Evolutionary conservation across 257 asterid species (phyloP).

Genomic region (Rubia yunnanensis): DNA sequence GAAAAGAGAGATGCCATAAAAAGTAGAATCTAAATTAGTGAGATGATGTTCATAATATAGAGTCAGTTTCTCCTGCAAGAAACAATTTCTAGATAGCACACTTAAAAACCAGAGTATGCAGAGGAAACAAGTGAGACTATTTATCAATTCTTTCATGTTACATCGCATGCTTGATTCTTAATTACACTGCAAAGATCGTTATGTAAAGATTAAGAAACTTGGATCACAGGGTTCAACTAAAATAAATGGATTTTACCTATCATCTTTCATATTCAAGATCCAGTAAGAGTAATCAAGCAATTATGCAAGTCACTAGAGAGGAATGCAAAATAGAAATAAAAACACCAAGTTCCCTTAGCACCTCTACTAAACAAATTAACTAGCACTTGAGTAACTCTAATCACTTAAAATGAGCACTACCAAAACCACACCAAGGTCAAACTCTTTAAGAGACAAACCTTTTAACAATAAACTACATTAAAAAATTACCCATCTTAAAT

Average conservation of each 20-base stretch:
- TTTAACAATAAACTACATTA: background rate
- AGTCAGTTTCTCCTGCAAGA: background rate
- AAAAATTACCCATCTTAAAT: background rate
- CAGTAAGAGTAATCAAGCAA: too few species aligned
- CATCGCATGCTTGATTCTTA: too few species aligned
- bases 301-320: too few species aligned
- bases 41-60: background rate
- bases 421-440: too few species aligned
- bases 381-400: too few species aligned
- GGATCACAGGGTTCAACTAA: background rate
- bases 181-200: background rate
- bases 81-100: background rate
- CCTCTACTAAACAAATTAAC: background rate
- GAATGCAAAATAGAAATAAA: background rate
- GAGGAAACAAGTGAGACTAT: background rate
- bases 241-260: background rate
- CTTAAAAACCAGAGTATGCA: background rate
- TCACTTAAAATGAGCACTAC: too few species aligned
- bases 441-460: too few species aligned
- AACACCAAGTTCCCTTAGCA: background rate
- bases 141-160: too few species aligned
- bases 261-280: background rate
- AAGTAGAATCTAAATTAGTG: slow-evolving; percentile 2
- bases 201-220: background rate
- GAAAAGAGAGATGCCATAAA: slow-evolving; percentile 17